Conservation (phyloP, 2,329 filamentous ascomycete genomes). For the Leptographium wingfieldii region DNA sequence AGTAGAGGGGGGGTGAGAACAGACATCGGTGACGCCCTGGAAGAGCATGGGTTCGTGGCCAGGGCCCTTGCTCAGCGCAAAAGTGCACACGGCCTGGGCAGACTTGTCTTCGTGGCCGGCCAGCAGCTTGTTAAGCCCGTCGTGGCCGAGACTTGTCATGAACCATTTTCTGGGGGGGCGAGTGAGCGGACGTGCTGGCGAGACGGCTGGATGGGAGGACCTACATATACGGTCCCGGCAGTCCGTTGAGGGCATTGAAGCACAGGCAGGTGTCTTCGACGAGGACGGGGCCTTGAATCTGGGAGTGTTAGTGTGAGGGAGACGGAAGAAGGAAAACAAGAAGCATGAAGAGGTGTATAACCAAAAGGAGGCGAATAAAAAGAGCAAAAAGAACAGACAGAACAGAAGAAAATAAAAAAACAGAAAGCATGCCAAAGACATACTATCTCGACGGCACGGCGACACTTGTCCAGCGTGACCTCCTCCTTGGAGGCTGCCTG, state of each 20-base stretch:
- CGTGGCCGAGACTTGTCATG: conserved; percentile 66
- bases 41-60: conserved; percentile 77
- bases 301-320: not conserved
- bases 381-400: not conserved
- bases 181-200: not conserved
- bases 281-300: conserved; percentile 78
- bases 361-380: too few species aligned
- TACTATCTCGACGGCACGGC: conserved; percentile 66
- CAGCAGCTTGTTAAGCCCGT: conserved; percentile 81
- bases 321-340: not conserved
- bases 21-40: conserved; percentile 72
- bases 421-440: conserved; percentile 11
- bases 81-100: conserved; percentile 89
- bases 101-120: conserved; percentile 82
- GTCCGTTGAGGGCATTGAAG: conserved; percentile 79
- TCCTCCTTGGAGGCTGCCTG: conserved; percentile 90
- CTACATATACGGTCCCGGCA: conserved; percentile 87
- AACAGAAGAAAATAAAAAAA: not conserved
- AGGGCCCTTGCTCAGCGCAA: conserved; percentile 79
- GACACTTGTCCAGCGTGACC: conserved; percentile 79
- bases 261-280: conserved; percentile 94
- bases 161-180: conserved; percentile 70
- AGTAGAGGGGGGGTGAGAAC: not conserved
- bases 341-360: too few species aligned
- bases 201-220: not conserved